Evolutionary conservation across 139 green algal species (phyloP).

Genomic region (Zygnema circumcarinatum): DNA sequence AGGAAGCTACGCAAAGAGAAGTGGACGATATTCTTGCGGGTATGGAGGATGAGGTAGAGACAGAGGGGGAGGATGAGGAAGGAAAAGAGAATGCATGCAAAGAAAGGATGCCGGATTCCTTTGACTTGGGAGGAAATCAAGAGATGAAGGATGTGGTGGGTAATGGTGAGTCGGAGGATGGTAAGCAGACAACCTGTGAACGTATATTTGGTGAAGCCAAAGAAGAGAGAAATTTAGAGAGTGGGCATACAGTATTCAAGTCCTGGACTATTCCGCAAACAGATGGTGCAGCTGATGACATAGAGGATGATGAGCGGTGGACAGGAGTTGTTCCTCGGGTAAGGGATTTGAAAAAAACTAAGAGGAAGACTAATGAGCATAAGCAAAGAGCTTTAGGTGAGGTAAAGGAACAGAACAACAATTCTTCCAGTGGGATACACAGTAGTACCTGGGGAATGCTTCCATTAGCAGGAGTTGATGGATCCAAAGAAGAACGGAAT

Average conservation of each 20-base stretch:
- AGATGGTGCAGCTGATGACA: conserved; percentile 26
- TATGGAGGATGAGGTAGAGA: conserved; percentile 8
- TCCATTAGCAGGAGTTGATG: background rate
- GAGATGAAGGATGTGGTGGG: conserved; percentile 10
- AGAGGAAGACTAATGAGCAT: background rate
- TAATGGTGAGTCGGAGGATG: conserved; percentile 38
- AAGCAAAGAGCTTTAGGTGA: background rate
- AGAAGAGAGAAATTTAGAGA: background rate
- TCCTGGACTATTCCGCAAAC: conserved; percentile 1
- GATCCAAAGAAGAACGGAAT: too few relatives aligned
- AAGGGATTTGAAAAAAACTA: background rate
- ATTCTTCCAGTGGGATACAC: background rate
- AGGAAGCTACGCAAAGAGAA: conserved; percentile 6
- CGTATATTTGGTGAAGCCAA: background rate
- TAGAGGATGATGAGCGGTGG: conserved; percentile 26
- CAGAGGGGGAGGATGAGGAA: background rate
- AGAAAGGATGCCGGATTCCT: too few relatives aligned
- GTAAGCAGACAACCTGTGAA: too few relatives aligned
- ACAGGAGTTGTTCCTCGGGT: conserved; percentile 24
- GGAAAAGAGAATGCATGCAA: too few relatives aligned
- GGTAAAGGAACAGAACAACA: background rate
- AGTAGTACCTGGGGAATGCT: background rate
- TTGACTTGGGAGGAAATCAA: too few relatives aligned
- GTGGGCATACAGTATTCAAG: too few relatives aligned
- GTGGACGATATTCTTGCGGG: conserved; percentile 27